phyloP scores from a whole-genome alignment of 768 basidiomycete genomes.

The Daedaleopsis sinensis region DNA sequence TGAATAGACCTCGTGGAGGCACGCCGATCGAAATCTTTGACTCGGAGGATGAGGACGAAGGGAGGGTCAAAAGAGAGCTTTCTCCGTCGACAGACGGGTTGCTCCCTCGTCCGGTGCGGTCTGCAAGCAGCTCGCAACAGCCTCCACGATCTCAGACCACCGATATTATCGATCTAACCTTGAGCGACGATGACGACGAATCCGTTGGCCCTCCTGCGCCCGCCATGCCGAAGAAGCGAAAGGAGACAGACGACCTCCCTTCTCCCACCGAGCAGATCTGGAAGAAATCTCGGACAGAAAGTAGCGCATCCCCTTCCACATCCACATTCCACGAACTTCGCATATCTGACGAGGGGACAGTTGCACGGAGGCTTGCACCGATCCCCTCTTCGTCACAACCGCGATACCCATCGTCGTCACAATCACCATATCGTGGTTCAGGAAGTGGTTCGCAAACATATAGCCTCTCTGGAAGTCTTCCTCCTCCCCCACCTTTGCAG shows the following conservation, averaged over 20 bases:
- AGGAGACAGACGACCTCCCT: conserved; percentile 52
- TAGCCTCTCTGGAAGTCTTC: background rate
- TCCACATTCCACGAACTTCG: conserved; percentile 3
- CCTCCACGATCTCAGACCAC: conserved; percentile 37
- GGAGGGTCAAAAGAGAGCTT: conserved; percentile 73
- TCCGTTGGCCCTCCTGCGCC: background rate
- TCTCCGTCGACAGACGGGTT: conserved; percentile 56
- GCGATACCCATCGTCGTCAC: conserved; percentile 9
- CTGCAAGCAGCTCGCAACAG: conserved; percentile 14
- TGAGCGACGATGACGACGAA: conserved; percentile 74
- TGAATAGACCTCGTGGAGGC: conserved; percentile 48
- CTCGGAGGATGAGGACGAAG: conserved; percentile 68
- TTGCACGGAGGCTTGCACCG: background rate
- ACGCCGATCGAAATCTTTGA: conserved; percentile 69
- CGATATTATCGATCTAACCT: conserved; percentile 86
- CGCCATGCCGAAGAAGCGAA: conserved; percentile 49
- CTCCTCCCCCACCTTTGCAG: background rate
- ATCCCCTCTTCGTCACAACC: conserved; percentile 11
- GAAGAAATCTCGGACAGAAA: conserved; percentile 63
- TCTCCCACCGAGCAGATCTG: conserved; percentile 70
- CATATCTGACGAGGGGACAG: conserved; percentile 1
- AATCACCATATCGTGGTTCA: background rate
- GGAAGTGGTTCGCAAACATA: conserved; percentile 3
- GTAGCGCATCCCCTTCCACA: conserved; percentile 18
- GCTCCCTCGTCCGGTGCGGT: conserved; percentile 10